Percentiles rank a stretch among this genome's conserved stretches.
phyloP scores from a whole-genome alignment of 2,329 filamentous ascomycete species.

The Trichophyton mentagrophytes region DNA sequence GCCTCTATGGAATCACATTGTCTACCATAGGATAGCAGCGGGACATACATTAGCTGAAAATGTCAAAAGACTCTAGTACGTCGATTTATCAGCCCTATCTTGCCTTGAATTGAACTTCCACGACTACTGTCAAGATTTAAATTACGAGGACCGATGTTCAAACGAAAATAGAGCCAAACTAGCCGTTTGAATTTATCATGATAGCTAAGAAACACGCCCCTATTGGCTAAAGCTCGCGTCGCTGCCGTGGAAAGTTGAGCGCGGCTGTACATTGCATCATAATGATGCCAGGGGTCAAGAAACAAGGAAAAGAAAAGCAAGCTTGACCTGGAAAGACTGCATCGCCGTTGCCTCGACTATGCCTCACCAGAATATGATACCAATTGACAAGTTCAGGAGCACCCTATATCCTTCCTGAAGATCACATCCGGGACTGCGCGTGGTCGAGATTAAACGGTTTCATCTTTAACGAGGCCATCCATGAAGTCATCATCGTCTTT shows the following conservation, averaged over 20 bases:
- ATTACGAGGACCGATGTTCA: too few species aligned
- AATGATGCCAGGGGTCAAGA: neutral
- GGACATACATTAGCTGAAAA: too few species aligned
- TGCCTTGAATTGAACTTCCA: too few species aligned
- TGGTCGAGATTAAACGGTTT: neutral
- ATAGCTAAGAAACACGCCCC: neutral
- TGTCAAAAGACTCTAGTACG: too few species aligned
- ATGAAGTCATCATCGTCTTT: constrained; percentile 1
- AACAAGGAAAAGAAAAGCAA: neutral
- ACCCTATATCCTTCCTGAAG: neutral
- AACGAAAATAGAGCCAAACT: too few species aligned
- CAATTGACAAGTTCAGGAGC: neutral
- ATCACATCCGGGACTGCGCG: neutral
- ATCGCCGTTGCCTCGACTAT: neutral
- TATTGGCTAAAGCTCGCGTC: neutral
- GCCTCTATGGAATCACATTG: too few species aligned
- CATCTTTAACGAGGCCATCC: neutral
- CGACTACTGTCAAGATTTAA: too few species aligned
- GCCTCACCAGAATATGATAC: neutral
- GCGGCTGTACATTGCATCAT: neutral
- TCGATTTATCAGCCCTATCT: too few species aligned
- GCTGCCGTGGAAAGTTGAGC: neutral
- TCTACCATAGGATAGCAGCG: too few species aligned
- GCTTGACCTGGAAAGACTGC: neutral
- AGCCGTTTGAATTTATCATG: neutral